Conservation (phyloP, 129 eudicot species). For the Pseudognaphalium luteoalbum region DNA sequence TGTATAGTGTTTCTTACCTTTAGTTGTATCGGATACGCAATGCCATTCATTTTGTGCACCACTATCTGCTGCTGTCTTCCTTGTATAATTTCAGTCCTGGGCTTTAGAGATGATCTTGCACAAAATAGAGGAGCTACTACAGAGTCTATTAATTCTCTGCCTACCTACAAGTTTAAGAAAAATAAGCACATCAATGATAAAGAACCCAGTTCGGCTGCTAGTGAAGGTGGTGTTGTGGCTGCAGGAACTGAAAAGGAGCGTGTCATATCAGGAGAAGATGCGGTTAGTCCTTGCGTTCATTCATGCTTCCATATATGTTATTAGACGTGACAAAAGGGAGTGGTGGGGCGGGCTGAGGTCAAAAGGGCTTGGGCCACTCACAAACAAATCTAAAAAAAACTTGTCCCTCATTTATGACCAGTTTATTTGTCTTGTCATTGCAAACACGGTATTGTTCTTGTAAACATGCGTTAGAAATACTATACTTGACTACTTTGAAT, state of each 20-base stretch:
- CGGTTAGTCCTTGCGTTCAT: constrained; percentile 53
- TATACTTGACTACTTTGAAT: neutral
- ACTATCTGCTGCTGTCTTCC: constrained; percentile 99
- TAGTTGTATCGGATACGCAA: constrained; percentile 95
- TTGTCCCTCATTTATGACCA: neutral
- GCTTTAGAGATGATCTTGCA: constrained; percentile 83
- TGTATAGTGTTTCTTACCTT: constrained; percentile 92
- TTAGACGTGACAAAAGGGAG: constrained; percentile 4
- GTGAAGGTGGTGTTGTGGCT: constrained; percentile 88
- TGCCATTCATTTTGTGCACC: constrained; percentile 95
- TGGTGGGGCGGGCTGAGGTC: neutral
- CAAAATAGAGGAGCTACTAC: constrained; percentile 93
- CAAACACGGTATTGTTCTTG: neutral
- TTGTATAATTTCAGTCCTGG: constrained; percentile 85
- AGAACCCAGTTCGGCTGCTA: constrained; percentile 44
- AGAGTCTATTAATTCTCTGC: constrained; percentile 81
- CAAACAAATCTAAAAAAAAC: neutral
- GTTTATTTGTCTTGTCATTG: neutral
- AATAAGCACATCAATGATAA: constrained; percentile 45
- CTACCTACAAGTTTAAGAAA: constrained; percentile 86
- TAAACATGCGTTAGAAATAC: neutral
- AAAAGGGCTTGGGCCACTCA: neutral
- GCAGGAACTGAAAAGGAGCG: constrained; percentile 96
- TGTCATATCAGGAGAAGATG: constrained; percentile 90
- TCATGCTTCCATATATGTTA: constrained; percentile 11